phyloP scores from a whole-genome alignment of 306 rosid species.

The Prunus davidiana region DNA sequence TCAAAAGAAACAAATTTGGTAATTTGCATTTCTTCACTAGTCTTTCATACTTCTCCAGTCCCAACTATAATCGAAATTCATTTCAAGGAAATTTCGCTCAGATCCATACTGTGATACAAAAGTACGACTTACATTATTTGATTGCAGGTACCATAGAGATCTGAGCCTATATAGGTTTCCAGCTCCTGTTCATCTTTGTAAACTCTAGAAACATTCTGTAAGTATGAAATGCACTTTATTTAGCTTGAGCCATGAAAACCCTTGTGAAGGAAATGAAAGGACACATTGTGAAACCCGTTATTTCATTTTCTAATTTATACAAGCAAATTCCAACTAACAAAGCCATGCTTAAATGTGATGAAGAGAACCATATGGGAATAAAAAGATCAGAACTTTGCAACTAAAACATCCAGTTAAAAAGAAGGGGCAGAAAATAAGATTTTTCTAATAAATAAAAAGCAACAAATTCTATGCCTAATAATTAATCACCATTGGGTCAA shows the following conservation, averaged over 20 bases:
- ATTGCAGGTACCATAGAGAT: conserved; percentile 65
- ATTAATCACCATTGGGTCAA: neutral
- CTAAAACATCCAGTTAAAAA: neutral
- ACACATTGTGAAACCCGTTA: neutral
- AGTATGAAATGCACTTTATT: conserved; percentile 27
- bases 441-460: neutral
- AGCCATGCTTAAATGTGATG: neutral
- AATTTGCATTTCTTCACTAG: neutral
- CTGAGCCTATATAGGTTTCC: conserved; percentile 80
- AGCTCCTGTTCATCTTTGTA: conserved; percentile 80
- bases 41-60: neutral
- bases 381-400: neutral
- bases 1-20: neutral
- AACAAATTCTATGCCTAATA: neutral
- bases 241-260: conserved; percentile 22
- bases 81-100: conserved; percentile 12
- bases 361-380: neutral
- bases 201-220: conserved; percentile 68
- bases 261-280: conserved; percentile 14
- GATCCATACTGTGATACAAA: conserved; percentile 12
- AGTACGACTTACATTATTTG: conserved; percentile 48
- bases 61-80: conserved; percentile 3
- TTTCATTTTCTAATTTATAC: neutral
- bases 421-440: neutral
- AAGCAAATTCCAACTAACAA: neutral